Evolutionary conservation across 805 yeast genomes (phyloP), one percentile per base, ranked within the genome.

Genomic region (Nakazawaea ishiwadae): DNA sequence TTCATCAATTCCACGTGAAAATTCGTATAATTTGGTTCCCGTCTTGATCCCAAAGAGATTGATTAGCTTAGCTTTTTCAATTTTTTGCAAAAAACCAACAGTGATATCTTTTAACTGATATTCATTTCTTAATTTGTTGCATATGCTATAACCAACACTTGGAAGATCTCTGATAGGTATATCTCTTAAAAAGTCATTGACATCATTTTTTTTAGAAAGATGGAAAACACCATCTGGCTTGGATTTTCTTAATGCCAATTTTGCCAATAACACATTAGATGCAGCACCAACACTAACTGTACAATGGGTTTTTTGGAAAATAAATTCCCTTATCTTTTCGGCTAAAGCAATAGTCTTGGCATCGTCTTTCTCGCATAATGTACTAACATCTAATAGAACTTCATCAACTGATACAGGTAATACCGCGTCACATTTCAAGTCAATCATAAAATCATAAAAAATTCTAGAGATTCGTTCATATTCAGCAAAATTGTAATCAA

Each of bases 351-450:
- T 48, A 1, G 66, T 63, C 37, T 34, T 39, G 28, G 55, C 60
- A 19, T 45, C 42, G 18, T 44, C 48, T 32, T 37, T 23, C 11
- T 19, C 37, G 5, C 16, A 29, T 17, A 65, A 26, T 1, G 57
- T 32, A 0, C 71, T 63, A 1, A 82, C 68, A 51, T 87, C 95
- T 8, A 87, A 55, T n/a, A 93, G 62, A 0, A 89, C 96, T 55
- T 93, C 99, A 58, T 93, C 98, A 3, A 93, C 80, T 46, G 95
- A 88, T 1, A 93, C 86, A 0, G 98, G 98, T 23, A 80, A 68
- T 2, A 89, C 75, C 35, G 80, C 69, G 29, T 63, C 64, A 14
- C 68, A 65, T 0, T 64, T 54, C n/a, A 69, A 53, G 0, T 63
- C 58, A 1, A 77, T 44, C 36, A 93, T 60, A 11, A 73, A 69